Conservation (phyloP, 140 eudicot species). For the Ambrosia hybrid region DNA sequence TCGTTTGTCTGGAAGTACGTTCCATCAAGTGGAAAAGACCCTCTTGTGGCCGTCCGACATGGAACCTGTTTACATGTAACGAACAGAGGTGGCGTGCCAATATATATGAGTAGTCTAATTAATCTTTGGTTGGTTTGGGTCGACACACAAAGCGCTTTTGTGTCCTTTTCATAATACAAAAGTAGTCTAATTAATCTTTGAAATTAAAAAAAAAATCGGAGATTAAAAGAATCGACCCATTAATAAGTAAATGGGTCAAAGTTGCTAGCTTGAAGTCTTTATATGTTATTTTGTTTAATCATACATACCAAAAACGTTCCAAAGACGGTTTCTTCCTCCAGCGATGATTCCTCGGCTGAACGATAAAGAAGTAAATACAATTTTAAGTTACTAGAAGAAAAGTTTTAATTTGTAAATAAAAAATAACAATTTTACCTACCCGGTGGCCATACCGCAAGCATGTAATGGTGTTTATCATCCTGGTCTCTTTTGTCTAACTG, state of each 20-base stretch:
- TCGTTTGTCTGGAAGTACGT: slow-evolving; percentile 56
- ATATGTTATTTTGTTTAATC: neutral
- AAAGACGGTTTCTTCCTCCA: slow-evolving; percentile 20
- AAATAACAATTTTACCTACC: slow-evolving; percentile 21
- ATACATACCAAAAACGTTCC: slow-evolving; percentile 41
- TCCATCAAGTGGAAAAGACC: slow-evolving; percentile 58
- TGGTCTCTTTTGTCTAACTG: slow-evolving; percentile 41
- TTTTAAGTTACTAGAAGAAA: neutral
- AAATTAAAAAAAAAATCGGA: neutral
- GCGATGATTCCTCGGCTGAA: neutral
- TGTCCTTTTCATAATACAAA: neutral
- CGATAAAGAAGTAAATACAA: neutral
- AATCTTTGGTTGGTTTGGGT: neutral
- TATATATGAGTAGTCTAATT: too few species aligned
- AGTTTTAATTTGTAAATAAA: neutral
- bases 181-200: neutral
- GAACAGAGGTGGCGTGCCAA: neutral
- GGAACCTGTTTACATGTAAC: slow-evolving; percentile 39
- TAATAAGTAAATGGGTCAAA: neutral
- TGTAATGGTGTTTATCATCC: slow-evolving; percentile 43
- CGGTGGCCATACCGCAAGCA: slow-evolving; percentile 43
- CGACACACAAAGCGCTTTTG: neutral
- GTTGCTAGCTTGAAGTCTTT: neutral
- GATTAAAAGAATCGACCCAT: neutral
- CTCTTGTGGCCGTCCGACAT: slow-evolving; percentile 47